Evolutionary conservation across 805 yeast species (phyloP).

Genomic region (Saccharomycopsis malanga): DNA sequence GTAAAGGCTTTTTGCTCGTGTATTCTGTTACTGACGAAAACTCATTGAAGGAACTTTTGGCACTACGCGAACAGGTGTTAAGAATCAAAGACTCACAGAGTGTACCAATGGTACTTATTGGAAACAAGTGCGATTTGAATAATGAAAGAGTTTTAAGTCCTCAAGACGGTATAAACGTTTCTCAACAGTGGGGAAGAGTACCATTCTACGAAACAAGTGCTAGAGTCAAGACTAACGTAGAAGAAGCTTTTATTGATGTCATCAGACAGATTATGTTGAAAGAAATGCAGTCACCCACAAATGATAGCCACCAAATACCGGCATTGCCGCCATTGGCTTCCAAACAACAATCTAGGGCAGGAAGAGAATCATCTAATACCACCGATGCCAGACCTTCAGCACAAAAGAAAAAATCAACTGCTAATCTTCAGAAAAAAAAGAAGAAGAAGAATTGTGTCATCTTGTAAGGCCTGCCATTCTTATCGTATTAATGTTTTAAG

Average conservation of each 20-base stretch:
- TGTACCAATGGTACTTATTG: constrained; percentile 87
- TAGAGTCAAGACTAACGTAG: constrained; percentile 81
- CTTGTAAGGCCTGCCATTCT: too few species aligned
- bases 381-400: constrained; percentile 1
- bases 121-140: constrained; percentile 82
- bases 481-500: too few species aligned
- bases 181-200: constrained; percentile 76
- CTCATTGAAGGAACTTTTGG: constrained; percentile 70
- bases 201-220: constrained; percentile 94
- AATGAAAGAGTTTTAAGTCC: constrained; percentile 69
- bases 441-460: constrained; percentile 20
- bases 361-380: neutral
- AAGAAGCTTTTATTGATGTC: constrained; percentile 82
- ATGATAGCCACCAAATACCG: constrained; percentile 5
- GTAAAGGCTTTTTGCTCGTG: constrained; percentile 83
- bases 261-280: constrained; percentile 84
- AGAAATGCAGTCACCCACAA: constrained; percentile 32
- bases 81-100: constrained; percentile 69
- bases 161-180: constrained; percentile 75
- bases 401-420: constrained; percentile 20
- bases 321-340: constrained; percentile 3
- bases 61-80: constrained; percentile 75
- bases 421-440: constrained; percentile 15
- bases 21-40: constrained; percentile 75
- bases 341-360: neutral